A percentile compares a stretch with the other conserved stretches of the same genome.
Evolutionary conservation across 768 basidiomycete species (phyloP).

Genomic region (Leccinellum albellum): DNA sequence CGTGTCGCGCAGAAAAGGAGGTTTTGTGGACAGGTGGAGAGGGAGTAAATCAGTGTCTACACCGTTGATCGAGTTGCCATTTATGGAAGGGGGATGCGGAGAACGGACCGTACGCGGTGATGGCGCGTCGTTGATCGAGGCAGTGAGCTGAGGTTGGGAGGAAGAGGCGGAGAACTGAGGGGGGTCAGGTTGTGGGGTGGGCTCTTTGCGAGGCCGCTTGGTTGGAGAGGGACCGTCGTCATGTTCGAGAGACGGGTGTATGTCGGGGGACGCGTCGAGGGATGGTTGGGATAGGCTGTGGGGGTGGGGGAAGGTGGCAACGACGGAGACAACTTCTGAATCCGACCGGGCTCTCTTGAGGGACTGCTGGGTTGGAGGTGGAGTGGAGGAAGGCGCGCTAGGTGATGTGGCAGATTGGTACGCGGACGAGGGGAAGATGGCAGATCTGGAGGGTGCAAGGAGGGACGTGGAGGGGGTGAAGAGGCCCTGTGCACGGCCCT

Average conservation of each 20-base stretch:
- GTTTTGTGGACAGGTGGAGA: conserved; percentile 67
- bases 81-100: conserved; percentile 43
- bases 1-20: conserved; percentile 53
- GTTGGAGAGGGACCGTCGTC: conserved; percentile 65
- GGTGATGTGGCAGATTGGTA: conserved; percentile 45
- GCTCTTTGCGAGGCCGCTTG: conserved; percentile 69
- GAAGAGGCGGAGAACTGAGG: conserved; percentile 16
- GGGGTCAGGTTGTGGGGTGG: conserved; percentile 33
- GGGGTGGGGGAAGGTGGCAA: conserved; percentile 11
- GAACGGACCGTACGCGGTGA: conserved; percentile 41
- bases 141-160: conserved; percentile 25
- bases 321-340: conserved; percentile 44
- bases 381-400: conserved; percentile 50
- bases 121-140: conserved; percentile 31
- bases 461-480: conserved; percentile 82
- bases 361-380: conserved; percentile 43
- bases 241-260: conserved; percentile 42
- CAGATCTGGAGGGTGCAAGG: conserved; percentile 40
- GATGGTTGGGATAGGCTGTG: conserved; percentile 23
- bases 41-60: conserved; percentile 43
- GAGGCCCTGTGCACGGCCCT: conserved; percentile 81
- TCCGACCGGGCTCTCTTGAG: conserved; percentile 67
- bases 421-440: conserved; percentile 54
- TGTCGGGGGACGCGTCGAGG: conserved; percentile 39
- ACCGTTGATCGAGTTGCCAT: conserved; percentile 42